A percentile compares a stretch with the other conserved stretches of the same genome.
Conservation (phyloP, 768 basidiomycete species). For the Kwoniella europaea region DNA sequence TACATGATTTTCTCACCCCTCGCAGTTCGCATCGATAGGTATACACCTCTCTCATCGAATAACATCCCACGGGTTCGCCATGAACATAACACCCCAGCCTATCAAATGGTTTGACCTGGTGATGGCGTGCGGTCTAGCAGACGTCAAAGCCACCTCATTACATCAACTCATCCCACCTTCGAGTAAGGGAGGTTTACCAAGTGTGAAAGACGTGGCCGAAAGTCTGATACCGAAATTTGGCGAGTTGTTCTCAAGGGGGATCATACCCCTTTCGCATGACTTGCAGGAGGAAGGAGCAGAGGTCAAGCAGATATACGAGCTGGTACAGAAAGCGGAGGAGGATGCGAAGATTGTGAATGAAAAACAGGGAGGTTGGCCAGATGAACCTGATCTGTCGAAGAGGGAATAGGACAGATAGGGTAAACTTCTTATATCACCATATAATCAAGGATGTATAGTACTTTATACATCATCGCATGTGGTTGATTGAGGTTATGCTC, state of each 20-base stretch:
- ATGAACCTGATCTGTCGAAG: conserved; percentile 34
- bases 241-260: conserved; percentile 36
- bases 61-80: conserved; percentile 90
- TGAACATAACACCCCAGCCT: conserved; percentile 85
- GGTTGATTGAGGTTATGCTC: no score
- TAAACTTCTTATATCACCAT: neutral
- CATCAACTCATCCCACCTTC: conserved; percentile 32
- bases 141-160: conserved; percentile 73
- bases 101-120: conserved; percentile 82
- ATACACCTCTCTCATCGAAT: conserved; percentile 93
- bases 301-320: conserved; percentile 20
- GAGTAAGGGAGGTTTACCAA: conserved; percentile 10
- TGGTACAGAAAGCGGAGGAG: conserved; percentile 42
- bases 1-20: neutral
- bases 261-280: conserved; percentile 25
- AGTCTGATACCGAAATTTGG: conserved; percentile 44
- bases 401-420: neutral
- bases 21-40: conserved; percentile 83
- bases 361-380: conserved; percentile 41
- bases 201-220: conserved; percentile 36
- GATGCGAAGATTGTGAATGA: conserved; percentile 33
- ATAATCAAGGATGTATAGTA: neutral
- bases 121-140: conserved; percentile 86
- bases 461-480: no score
- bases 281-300: conserved; percentile 17